Evolutionary conservation across 2,329 filamentous ascomycete species (phyloP).

Genomic region (Macrophomina phaseolina): DNA sequence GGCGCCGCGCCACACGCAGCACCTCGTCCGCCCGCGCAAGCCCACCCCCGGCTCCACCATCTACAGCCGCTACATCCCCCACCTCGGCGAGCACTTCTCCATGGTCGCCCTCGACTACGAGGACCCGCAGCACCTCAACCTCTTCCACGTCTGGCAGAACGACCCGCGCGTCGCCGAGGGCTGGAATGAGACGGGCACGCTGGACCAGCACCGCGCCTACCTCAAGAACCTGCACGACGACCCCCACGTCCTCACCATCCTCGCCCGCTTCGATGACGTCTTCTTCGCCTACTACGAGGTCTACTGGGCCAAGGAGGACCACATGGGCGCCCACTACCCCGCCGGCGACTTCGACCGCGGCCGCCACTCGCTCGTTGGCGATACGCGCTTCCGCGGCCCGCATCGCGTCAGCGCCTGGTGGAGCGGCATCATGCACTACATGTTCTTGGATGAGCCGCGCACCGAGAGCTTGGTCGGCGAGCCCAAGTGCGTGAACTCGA

Average conservation of each 20-base stretch:
- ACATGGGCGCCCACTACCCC: constrained; percentile 64
- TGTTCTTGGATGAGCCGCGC: constrained; percentile 64
- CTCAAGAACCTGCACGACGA: constrained; percentile 71
- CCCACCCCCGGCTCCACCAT: constrained; percentile 71
- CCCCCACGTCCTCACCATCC: constrained; percentile 71
- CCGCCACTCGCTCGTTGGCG: constrained; percentile 65
- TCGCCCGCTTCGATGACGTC: constrained; percentile 73
- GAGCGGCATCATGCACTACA: constrained; percentile 63
- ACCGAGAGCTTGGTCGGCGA: constrained; percentile 67
- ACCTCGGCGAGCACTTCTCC: constrained; percentile 76
- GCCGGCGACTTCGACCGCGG: constrained; percentile 64
- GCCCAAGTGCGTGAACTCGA: constrained; percentile 72
- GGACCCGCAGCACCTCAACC: constrained; percentile 66
- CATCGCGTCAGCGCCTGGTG: constrained; percentile 65
- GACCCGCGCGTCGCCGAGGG: constrained; percentile 79
- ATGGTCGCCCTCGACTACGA: constrained; percentile 74
- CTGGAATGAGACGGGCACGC: constrained; percentile 79
- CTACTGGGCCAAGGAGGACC: constrained; percentile 74
- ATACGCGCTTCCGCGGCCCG: constrained; percentile 60
- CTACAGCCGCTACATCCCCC: constrained; percentile 80
- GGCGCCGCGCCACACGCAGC: constrained; percentile 64
- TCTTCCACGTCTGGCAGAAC: constrained; percentile 84
- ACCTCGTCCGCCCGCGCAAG: constrained; percentile 75
- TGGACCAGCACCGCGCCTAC: constrained; percentile 77
- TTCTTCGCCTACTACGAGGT: constrained; percentile 81